These are phyloP conservation scores for Claviceps pazoutovae DNA, from an alignment of 2,329 filamentous ascomycete species.

Conservation along the genomic window DNA sequence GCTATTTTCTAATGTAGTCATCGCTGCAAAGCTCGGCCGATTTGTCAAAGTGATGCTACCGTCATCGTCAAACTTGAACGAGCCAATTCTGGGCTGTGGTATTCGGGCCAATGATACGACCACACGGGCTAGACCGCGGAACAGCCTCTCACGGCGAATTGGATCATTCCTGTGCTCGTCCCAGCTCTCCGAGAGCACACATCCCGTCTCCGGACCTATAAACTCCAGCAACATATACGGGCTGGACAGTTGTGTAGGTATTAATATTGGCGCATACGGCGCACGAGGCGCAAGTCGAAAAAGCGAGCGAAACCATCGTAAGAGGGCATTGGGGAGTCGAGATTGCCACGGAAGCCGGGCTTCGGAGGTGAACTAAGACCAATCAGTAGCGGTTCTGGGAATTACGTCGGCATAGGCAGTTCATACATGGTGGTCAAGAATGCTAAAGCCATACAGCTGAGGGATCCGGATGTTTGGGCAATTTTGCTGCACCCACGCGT, in stretches of 20 bases:
- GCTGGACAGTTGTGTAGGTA: constrained; percentile 5
- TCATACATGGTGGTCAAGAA: constrained; percentile 7
- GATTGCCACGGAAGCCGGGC: constrained; percentile 5
- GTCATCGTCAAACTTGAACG: constrained; percentile 16
- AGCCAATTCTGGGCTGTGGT: constrained; percentile 16
- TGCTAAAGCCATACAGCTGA: constrained; percentile 12
- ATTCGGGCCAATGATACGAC: constrained; percentile 17
- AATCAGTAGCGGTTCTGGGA: constrained; percentile 1
- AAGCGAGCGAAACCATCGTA: constrained; percentile 1
- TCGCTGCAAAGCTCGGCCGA: constrained; percentile 14
- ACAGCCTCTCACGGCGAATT: constrained; percentile 12
- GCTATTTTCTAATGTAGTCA: constrained; percentile 19
- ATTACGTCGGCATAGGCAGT: background rate
- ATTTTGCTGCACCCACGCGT: constrained; percentile 14
- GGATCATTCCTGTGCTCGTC: constrained; percentile 5
- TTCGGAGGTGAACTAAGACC: constrained; percentile 7
- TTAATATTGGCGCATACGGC: background rate
- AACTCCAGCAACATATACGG: constrained; percentile 16
- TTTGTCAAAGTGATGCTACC: constrained; percentile 16
- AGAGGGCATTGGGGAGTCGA: constrained; percentile 2
- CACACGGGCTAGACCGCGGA: constrained; percentile 14
- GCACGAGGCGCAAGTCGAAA: constrained; percentile 4
- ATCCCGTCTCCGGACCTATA: constrained; percentile 11
- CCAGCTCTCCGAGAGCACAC: constrained; percentile 17
- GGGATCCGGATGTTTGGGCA: constrained; percentile 14